Base-by-base conservation (phyloP, 768 basidiomycete genomes). In the Candolleomyces aberdarensis region DNA sequence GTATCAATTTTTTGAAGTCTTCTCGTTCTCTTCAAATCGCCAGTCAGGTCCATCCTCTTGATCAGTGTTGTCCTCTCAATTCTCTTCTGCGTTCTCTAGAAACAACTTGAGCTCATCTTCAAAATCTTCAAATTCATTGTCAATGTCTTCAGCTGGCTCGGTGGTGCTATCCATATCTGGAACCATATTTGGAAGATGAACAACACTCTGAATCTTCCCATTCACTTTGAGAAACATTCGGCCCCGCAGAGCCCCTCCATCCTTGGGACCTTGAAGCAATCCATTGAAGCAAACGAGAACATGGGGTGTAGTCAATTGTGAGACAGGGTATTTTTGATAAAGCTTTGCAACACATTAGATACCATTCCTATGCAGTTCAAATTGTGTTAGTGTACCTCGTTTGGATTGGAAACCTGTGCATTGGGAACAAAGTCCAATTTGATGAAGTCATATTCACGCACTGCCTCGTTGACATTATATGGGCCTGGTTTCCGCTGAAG, bases 401-500 rank as follows among this genome's bases (percentile, higher is more conserved):
- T 29, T 3, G 22, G 49, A 29, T 51, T 29, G 5, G 9, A 5
- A 14, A 40, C 29, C 48, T 76, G 75, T 4, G 43, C 59, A 20
- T 69, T 19, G 1, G 72, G 72, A 32, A 74, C 64, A 61, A 63
- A 67, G 3, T 17, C n/a, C 10, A 58, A n/a, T 32, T 74, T 65
- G 39, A 76, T 75, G 44, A 56, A 75, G 1, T 14, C 0, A 52
- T 70, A 75, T 43, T 72, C 73, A 3, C 11, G 22, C 0, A 43
- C 55, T 0, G 75, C 75, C n/a, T 65, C 60, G 1, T 52, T 53
- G 1, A 61, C 65, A 59, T 74, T 59, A 57, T 76, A 78, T 15
- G 15, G 66, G 1, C 61, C 71, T 0, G 76, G 77, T 0, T 36
- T 36, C 0, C 66, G 64, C 5, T 22, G 48, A 1, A 74, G 57